Evolutionary conservation across 2,329 filamentous ascomycete genomes (phyloP).

Genomic region (Paraphaeosphaeria sporulosa): DNA sequence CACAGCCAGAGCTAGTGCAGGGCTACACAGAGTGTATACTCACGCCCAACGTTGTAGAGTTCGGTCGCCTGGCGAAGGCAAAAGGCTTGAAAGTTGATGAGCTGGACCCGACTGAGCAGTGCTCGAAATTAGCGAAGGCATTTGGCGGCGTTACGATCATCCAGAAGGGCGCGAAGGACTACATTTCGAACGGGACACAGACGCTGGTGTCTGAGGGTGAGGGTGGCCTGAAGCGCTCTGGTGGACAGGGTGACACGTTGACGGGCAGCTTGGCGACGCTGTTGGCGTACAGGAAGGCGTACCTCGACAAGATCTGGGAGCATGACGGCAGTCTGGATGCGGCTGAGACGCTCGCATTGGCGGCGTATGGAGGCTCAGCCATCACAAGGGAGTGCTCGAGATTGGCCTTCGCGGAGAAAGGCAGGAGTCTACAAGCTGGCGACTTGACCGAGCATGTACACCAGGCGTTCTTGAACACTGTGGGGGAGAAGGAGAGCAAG

Average conservation of each 20-base stretch:
- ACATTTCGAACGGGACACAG: conserved; percentile 78
- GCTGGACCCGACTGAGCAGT: conserved; percentile 64
- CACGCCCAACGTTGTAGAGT: conserved; percentile 95
- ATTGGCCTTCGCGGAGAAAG: conserved; percentile 83
- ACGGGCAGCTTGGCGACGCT: conserved; percentile 90
- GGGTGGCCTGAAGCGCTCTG: conserved; percentile 88
- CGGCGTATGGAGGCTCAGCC: conserved; percentile 84
- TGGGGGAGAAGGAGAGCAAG: conserved; percentile 67
- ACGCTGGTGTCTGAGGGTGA: conserved; percentile 79
- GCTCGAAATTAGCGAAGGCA: conserved; percentile 73
- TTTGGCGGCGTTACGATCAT: conserved; percentile 90
- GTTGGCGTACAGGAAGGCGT: conserved; percentile 86
- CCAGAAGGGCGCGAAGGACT: conserved; percentile 85
- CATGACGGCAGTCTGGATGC: conserved; percentile 62
- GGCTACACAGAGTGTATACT: conserved; percentile 86
- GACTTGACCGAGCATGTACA: conserved; percentile 93
- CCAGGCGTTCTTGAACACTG: conserved; percentile 77
- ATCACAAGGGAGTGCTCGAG: conserved; percentile 92
- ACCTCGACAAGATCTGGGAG: conserved; percentile 83
- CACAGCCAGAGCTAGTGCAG: conserved; percentile 75
- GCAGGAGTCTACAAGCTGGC: conserved; percentile 87
- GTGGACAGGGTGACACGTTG: conserved; percentile 93
- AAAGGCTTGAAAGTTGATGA: conserved; percentile 70
- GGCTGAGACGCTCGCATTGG: conserved; percentile 71
- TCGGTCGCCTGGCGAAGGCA: conserved; percentile 79